Evolutionary conservation across 2,329 filamentous ascomycete species (phyloP).

Genomic region (Phaeoacremonium minimum): DNA sequence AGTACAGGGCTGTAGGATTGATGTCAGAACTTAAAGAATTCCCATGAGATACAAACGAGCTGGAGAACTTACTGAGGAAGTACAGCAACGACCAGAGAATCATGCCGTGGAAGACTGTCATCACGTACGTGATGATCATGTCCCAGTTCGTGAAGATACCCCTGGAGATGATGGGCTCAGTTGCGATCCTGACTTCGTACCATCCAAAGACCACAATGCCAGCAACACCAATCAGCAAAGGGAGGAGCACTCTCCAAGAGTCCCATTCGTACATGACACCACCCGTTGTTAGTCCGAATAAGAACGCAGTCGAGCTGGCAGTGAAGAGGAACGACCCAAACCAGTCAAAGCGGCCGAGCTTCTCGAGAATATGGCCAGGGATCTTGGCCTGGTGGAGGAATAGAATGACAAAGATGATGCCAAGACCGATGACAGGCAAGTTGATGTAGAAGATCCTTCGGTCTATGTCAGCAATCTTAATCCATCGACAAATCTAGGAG

Average conservation of each 20-base stretch:
- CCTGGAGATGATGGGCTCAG: conserved; percentile 43
- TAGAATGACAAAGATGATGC: conserved; percentile 36
- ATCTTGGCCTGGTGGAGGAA: conserved; percentile 49
- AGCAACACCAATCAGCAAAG: conserved; percentile 49
- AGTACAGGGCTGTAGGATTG: conserved; percentile 30
- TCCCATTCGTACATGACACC: conserved; percentile 63
- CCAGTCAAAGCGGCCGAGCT: conserved; percentile 57
- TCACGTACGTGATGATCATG: conserved; percentile 33
- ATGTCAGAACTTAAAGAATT: conserved; percentile 7
- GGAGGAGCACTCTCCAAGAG: conserved; percentile 58
- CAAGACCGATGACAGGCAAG: conserved; percentile 50
- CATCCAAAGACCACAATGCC: conserved; percentile 47
- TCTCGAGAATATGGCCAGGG: conserved; percentile 38
- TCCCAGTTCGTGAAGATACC: conserved; percentile 43
- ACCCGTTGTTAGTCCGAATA: conserved; percentile 61
- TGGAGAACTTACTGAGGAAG: conserved; percentile 39
- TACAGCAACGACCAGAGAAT: conserved; percentile 51
- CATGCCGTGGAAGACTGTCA: conserved; percentile 54
- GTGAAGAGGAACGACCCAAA: conserved; percentile 58
- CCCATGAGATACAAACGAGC: too few species aligned
- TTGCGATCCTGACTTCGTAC: conserved; percentile 47
- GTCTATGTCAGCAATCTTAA: not conserved
- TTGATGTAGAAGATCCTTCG: conserved; percentile 57
- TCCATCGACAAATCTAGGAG: not conserved
- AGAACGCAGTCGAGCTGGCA: conserved; percentile 50